These are phyloP conservation scores for Xylariales sp. DNA, from an alignment of 2,329 filamentous ascomycete species.

Conservation along the genomic window DNA sequence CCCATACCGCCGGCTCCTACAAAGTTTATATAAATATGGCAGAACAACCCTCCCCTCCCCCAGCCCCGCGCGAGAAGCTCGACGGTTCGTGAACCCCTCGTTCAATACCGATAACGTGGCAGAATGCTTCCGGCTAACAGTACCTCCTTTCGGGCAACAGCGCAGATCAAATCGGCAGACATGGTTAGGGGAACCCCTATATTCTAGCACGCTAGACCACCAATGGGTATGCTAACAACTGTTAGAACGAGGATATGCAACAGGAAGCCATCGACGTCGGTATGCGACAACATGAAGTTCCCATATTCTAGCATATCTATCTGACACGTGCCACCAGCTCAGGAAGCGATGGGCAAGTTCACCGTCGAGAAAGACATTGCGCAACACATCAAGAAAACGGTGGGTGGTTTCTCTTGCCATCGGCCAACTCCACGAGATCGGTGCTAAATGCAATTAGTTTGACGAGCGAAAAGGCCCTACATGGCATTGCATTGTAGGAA, in stretches of 20 bases:
- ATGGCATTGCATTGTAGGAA: constrained; percentile 98
- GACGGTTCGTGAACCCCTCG: constrained; percentile 47
- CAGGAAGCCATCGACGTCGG: constrained; percentile 94
- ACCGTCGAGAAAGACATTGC: constrained; percentile 68
- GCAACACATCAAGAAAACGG: constrained; percentile 52
- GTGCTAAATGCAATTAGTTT: constrained; percentile 69
- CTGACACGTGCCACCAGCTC: constrained; percentile 56
- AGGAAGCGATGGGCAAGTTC: constrained; percentile 72
- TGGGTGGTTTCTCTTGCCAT: constrained; percentile 34
- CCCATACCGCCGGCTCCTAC: not conserved
- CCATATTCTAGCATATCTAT: constrained; percentile 19
- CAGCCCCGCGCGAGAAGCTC: constrained; percentile 49
- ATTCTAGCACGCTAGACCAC: constrained; percentile 7
- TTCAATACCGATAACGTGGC: constrained; percentile 2
- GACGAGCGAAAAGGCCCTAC: constrained; percentile 97
- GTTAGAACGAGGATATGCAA: constrained; percentile 95
- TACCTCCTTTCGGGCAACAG: constrained; percentile 60
- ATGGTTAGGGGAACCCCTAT: constrained; percentile 74
- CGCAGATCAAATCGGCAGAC: constrained; percentile 96
- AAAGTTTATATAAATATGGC: constrained; percentile 41
- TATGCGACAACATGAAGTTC: constrained; percentile 61
- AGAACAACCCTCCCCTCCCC: constrained; percentile 47
- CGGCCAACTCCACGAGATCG: not conserved
- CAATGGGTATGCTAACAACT: constrained; percentile 28
- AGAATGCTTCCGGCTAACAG: constrained; percentile 35